These are phyloP conservation scores for Capsella bursapastoris DNA, from an alignment of 345 rosid genomes.

Conservation along the genomic window DNA sequence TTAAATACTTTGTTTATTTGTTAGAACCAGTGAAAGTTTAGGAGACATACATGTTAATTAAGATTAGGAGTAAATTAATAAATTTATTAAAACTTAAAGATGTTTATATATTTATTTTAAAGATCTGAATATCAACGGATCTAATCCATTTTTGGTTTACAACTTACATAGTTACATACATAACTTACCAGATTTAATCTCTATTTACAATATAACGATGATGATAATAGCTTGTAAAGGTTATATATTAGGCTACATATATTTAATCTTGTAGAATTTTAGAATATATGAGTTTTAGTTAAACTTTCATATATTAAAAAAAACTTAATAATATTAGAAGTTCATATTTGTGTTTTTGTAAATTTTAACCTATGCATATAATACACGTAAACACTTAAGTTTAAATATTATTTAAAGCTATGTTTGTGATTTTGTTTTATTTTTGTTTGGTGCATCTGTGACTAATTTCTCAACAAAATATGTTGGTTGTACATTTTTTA, in stretches of 20 bases:
- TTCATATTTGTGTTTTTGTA: neutral
- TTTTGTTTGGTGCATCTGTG: conserved; percentile 9
- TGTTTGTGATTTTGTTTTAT: neutral
- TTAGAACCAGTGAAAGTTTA: neutral
- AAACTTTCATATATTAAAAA: neutral
- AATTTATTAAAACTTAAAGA: neutral
- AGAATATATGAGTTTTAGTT: neutral
- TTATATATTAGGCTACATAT: neutral
- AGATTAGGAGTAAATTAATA: too few relatives aligned
- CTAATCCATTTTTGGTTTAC: neutral
- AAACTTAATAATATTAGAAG: neutral
- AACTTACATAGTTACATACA: neutral
- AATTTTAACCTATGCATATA: neutral
- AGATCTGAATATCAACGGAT: neutral
- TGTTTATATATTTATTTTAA: neutral
- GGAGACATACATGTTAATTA: neutral
- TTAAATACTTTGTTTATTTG: neutral
- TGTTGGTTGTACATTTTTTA: neutral
- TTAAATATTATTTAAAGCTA: neutral
- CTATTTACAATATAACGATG: neutral
- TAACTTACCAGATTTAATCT: neutral
- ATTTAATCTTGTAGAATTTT: neutral
- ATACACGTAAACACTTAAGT: neutral
- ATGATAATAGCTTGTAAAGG: neutral
- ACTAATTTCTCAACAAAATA: neutral